Base-by-base conservation (phyloP, 352 stramenopile genomes). In the Blastocystis sp. region DNA sequence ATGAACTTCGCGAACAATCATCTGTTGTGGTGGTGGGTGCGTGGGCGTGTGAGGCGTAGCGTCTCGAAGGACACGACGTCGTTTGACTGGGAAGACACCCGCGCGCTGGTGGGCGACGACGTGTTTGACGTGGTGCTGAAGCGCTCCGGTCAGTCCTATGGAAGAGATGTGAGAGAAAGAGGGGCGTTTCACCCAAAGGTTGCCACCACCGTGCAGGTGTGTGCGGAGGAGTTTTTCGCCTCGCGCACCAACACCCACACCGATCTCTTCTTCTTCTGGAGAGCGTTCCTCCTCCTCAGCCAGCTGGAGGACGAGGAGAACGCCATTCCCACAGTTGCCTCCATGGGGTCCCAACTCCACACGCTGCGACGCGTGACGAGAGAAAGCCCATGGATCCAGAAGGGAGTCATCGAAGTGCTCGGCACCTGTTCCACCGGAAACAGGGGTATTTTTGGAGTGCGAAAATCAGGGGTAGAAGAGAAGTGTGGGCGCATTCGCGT, bases 241-340 rank as follows among this genome's bases (percentile, higher is more conserved):
- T 6, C 17, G 21, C 54, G 21, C 69, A 60, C 34, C 38, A 11
- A 21, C 2, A 21, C 7, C 17, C 61, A 10, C 24, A 79, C 69
- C 7, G 69, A 79, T 11, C 52, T 79, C 11, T 79, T 79, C 45
- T 79, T 64, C 69, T 79, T 79, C 52, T 79, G 69, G 69, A 2
- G 14, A n/a, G 14, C 19, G 43, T 61, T 14, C n/a, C 69, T 64
- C 14, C 9, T 62, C 17, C 11, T 79, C 43, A 63, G 9, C 28
- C 3, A 24, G 1, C 43, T 79, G 43, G 69, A 79, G 14, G 69
- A 79, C 21, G 69, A 79, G 54, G 43, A 79, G 38, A 62, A n/a
- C 38, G 21, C 45, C 28, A 74, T 57, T 24, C 17, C 38, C 19
- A 54, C 64, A 34, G 28, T 34, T 34, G 28, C 28, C 28, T 34